Percentiles rank a stretch among this genome's conserved stretches.
These are phyloP conservation scores for Entamoeba histolytica DNA, from an alignment of 208 protist genomes.

Conservation along the genomic window DNA sequence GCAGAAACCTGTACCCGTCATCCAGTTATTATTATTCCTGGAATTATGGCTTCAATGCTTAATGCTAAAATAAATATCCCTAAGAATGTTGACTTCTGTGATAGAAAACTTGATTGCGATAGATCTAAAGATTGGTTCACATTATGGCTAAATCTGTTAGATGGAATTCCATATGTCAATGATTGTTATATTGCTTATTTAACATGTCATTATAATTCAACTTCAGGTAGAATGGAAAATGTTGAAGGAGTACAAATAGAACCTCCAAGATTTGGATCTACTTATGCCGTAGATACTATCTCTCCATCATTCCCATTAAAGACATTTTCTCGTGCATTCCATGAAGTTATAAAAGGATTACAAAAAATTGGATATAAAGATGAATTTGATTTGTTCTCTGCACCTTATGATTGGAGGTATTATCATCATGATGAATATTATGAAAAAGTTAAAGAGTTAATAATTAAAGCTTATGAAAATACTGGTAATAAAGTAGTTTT, in stretches of 20 bases:
- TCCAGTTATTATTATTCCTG: not conserved
- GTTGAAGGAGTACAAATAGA: not conserved
- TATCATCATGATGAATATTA: not conserved
- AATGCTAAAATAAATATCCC: not conserved
- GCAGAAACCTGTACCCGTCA: not conserved
- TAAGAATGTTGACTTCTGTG: not conserved
- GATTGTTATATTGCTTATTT: no score
- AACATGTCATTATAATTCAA: not conserved
- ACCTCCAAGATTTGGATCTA: not conserved
- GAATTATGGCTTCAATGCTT: not conserved
- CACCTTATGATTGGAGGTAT: not conserved
- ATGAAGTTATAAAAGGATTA: no score
- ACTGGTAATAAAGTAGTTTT: not conserved
- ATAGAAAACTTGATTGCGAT: not conserved
- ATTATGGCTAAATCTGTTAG: no score
- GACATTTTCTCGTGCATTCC: no score
- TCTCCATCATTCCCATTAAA: no score
- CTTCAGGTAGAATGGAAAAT: not conserved
- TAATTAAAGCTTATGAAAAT: not conserved
- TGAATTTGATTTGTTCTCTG: not conserved
- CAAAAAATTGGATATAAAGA: not conserved
- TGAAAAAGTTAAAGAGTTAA: not conserved
- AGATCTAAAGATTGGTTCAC: not conserved
- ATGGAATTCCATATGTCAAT: no score
- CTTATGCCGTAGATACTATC: no score